A percentile compares a stretch with the other conserved stretches of the same genome.
phyloP scores from a whole-genome alignment of 208 protist genomes.

The Zelonia costaricensis region DNA sequence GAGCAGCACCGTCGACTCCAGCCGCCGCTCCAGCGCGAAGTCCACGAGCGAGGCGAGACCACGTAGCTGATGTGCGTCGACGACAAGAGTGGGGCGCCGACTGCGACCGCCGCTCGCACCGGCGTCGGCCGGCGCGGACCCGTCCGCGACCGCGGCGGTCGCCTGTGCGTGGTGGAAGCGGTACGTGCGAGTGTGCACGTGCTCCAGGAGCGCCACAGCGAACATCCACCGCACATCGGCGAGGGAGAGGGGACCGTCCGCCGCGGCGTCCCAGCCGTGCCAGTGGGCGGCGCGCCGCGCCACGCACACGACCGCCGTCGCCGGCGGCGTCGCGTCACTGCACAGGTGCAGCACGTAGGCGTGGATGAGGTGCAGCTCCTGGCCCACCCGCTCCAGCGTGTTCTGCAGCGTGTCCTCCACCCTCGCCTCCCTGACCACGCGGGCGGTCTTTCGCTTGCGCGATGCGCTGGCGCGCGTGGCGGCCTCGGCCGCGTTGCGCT shows the following conservation, averaged over 20 bases:
- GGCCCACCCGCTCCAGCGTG: slow-evolving; percentile 24
- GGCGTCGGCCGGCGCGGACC: neutral
- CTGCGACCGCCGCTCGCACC: neutral
- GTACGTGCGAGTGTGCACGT: slow-evolving; percentile 20
- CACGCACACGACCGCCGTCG: slow-evolving; percentile 8
- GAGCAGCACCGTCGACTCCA: neutral
- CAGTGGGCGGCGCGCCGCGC: slow-evolving; percentile 12
- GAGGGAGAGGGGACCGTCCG: neutral
- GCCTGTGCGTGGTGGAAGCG: slow-evolving; percentile 12
- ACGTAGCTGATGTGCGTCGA: slow-evolving; percentile 13
- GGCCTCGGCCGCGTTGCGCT: slow-evolving; percentile 3
- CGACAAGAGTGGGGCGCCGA: neutral
- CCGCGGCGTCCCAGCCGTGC: neutral
- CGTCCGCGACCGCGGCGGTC: neutral
- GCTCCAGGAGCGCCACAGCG: slow-evolving; percentile 24
- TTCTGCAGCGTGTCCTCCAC: slow-evolving; percentile 31
- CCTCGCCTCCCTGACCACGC: neutral
- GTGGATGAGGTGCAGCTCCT: slow-evolving; percentile 33
- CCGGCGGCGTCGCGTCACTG: neutral
- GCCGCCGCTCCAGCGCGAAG: slow-evolving; percentile 19
- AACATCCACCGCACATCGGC: slow-evolving; percentile 16
- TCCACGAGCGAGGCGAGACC: slow-evolving; percentile 20
- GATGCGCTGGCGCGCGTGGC: neutral
- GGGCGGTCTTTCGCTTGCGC: slow-evolving; percentile 4
- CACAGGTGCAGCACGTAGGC: slow-evolving; percentile 22